phyloP scores from a whole-genome alignment of 2,329 filamentous ascomycete species.

The Neopestalotiopsis sp. region DNA sequence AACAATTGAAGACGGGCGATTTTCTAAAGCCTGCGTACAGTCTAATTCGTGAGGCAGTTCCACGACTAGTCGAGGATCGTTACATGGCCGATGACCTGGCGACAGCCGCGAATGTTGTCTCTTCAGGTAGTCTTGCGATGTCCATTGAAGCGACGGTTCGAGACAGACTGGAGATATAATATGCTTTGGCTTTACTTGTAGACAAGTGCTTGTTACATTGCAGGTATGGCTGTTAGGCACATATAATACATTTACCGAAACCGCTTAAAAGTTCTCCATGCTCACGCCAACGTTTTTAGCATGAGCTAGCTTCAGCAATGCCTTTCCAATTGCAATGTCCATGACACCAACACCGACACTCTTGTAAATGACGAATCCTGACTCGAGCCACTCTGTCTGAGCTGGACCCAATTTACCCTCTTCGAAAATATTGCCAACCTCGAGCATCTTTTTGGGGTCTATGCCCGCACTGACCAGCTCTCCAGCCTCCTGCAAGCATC shows the following conservation, averaged over 20 bases:
- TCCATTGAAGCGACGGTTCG: not conserved
- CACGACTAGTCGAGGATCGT: not conserved
- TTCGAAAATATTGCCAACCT: not conserved
- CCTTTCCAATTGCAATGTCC: not conserved
- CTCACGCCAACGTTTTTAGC: not conserved
- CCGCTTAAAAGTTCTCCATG: not conserved
- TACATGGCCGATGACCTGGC: not conserved
- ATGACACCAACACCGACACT: conserved; percentile 6
- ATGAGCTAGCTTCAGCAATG: not conserved
- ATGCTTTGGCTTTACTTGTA: no score
- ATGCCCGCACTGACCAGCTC: conserved; percentile 1
- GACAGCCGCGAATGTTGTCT: not conserved
- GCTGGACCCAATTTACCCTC: not conserved
- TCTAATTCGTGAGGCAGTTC: not conserved
- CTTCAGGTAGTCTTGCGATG: not conserved
- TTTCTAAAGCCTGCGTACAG: not conserved
- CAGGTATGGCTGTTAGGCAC: no score
- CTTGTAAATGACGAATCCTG: conserved; percentile 4
- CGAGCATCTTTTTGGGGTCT: not conserved
- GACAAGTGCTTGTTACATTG: no score
- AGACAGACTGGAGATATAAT: not conserved
- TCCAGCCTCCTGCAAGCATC: not conserved
- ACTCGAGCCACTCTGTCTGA: conserved; percentile 1
- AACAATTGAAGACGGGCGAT: not conserved
- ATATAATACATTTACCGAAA: not conserved